These are phyloP conservation scores for Rhizopogon vulgaris DNA, from an alignment of 768 basidiomycete species.

Conservation along the genomic window DNA sequence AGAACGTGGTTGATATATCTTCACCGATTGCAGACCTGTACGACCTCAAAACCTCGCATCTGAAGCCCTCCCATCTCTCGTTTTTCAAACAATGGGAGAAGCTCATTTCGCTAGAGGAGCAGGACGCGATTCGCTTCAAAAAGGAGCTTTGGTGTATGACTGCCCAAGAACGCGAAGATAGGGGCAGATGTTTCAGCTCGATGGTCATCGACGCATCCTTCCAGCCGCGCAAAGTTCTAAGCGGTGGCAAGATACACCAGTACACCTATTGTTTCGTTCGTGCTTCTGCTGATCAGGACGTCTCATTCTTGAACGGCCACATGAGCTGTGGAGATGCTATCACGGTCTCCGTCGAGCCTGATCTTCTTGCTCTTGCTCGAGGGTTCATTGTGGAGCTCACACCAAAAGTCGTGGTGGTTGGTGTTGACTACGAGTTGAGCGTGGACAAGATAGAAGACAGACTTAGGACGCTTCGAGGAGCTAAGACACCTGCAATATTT, in stretches of 20 bases:
- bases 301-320: constrained; percentile 66
- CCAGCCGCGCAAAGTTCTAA: constrained; percentile 13
- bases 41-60: constrained; percentile 71
- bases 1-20: constrained; percentile 46
- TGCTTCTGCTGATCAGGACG: constrained; percentile 12
- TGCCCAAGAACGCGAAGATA: constrained; percentile 69
- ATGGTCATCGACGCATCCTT: constrained; percentile 63
- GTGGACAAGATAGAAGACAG: constrained; percentile 40
- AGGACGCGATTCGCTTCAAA: constrained; percentile 75
- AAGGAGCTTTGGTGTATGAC: constrained; percentile 93
- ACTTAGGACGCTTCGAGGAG: constrained; percentile 18
- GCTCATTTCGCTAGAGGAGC: constrained; percentile 81
- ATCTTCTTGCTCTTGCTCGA: constrained; percentile 75
- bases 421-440: constrained; percentile 77
- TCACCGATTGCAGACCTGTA: constrained; percentile 66
- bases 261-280: constrained; percentile 72
- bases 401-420: constrained; percentile 59
- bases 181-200: constrained; percentile 76
- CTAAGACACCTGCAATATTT: constrained; percentile 39
- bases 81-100: constrained; percentile 94
- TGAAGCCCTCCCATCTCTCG: constrained; percentile 54
- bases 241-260: constrained; percentile 60
- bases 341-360: constrained; percentile 81
- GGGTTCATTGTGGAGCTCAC: constrained; percentile 78
- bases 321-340: constrained; percentile 78